Evolutionary conservation across 371 early-diverging fungal genomes (phyloP).

Genomic region (Mucor piriformis): DNA sequence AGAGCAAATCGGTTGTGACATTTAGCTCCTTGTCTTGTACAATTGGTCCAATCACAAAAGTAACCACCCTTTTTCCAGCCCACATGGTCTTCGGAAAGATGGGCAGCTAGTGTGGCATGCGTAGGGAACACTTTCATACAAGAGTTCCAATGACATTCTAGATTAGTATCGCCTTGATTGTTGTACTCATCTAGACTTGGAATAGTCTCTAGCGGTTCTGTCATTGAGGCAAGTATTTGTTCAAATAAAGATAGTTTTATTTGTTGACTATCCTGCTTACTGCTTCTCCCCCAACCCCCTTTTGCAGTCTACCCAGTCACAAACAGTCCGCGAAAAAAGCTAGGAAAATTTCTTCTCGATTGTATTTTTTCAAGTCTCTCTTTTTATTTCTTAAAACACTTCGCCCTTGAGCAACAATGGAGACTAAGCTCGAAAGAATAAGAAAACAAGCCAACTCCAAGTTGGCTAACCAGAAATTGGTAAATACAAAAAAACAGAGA

Average conservation of each 20-base stretch:
- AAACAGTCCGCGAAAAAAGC: conserved; percentile 32
- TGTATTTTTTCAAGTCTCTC: background rate
- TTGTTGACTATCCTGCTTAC: too few species aligned
- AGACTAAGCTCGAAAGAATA: conserved; percentile 53
- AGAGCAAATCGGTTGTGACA: conserved; percentile 68
- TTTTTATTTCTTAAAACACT: background rate
- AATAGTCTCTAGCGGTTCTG: background rate
- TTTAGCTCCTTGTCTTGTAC: conserved; percentile 60
- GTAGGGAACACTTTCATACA: conserved; percentile 46
- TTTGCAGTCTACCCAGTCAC: conserved; percentile 19
- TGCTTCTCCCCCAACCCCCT: too few species aligned
- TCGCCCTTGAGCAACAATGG: conserved; percentile 35
- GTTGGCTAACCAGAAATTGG: conserved; percentile 82
- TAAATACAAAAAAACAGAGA: conserved; percentile 17
- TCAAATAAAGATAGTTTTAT: too few species aligned
- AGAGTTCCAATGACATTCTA: conserved; percentile 56
- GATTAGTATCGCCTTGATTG: background rate
- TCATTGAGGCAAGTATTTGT: too few species aligned
- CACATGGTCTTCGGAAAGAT: conserved; percentile 68
- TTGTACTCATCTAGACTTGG: background rate
- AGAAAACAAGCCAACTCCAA: conserved; percentile 76
- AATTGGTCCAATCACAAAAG: conserved; percentile 65
- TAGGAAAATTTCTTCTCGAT: conserved; percentile 26
- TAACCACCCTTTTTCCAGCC: conserved; percentile 69
- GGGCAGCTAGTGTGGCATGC: conserved; percentile 49